phyloP scores from a whole-genome alignment of 345 rosid species.

The Syzygium aromaticum region DNA sequence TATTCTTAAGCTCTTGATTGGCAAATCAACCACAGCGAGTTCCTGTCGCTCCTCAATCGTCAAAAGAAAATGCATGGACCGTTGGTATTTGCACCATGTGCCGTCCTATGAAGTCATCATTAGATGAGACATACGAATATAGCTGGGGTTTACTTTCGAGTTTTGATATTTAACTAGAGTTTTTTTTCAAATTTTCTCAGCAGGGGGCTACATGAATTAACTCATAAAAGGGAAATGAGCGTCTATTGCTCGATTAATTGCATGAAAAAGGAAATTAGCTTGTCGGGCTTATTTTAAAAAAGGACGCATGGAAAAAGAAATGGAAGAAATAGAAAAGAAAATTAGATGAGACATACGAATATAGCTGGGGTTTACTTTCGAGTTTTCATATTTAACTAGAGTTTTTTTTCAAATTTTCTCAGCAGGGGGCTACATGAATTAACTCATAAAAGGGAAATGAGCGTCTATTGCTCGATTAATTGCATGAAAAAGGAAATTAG shows the following conservation, averaged over 20 bases:
- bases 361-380: background rate
- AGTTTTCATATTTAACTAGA: background rate
- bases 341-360: background rate
- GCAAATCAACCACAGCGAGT: background rate
- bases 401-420: background rate
- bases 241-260: background rate
- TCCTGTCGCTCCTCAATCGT: background rate
- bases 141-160: too few relatives aligned
- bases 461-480: background rate
- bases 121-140: too few relatives aligned
- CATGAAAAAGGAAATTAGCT: background rate
- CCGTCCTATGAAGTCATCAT: accelerated
- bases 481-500: background rate
- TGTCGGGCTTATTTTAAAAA: background rate
- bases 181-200: too few relatives aligned
- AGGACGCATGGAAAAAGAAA: background rate
- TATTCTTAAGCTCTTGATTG: background rate
- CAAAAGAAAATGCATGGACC: background rate
- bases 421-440: background rate
- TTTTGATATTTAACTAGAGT: too few relatives aligned
- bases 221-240: background rate
- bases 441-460: background rate
- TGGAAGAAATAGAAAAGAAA: accelerated
- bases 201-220: background rate
- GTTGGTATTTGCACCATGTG: background rate